These are phyloP conservation scores for Pythium utonaiense DNA, from an alignment of 352 stramenopile genomes.

Conservation along the genomic window DNA sequence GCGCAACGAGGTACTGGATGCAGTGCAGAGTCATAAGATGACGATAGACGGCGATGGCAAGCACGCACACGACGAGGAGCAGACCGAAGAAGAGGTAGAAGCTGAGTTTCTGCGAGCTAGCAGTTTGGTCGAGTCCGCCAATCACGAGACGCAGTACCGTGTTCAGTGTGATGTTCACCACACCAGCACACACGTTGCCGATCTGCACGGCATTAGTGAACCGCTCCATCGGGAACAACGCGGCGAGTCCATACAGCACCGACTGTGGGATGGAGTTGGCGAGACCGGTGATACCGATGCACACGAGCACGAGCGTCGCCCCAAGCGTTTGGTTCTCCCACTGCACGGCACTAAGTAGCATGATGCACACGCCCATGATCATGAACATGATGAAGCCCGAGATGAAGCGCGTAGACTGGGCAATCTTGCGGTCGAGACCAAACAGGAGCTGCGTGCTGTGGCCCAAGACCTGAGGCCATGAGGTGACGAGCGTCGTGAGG, in stretches of 20 bases:
- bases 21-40: slow-evolving; percentile 31
- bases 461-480: slow-evolving; percentile 57
- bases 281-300: slow-evolving; percentile 46
- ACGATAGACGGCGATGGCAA: slow-evolving; percentile 41
- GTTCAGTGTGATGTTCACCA: slow-evolving; percentile 53
- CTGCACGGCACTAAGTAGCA: slow-evolving; percentile 50
- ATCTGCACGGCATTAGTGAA: slow-evolving; percentile 70
- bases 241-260: slow-evolving; percentile 57
- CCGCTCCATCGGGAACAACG: slow-evolving; percentile 53
- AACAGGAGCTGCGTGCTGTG: slow-evolving; percentile 52
- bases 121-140: slow-evolving; percentile 38
- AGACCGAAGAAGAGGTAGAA: slow-evolving; percentile 69
- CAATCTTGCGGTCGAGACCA: slow-evolving; percentile 53
- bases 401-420: slow-evolving; percentile 37
- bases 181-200: slow-evolving; percentile 45
- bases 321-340: slow-evolving; percentile 50
- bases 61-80: slow-evolving; percentile 48
- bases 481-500: slow-evolving; percentile 54
- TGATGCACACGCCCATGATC: slow-evolving; percentile 52
- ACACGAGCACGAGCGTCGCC: slow-evolving; percentile 50
- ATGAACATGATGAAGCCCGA: slow-evolving; percentile 57
- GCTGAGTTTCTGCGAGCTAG: slow-evolving; percentile 26
- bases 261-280: slow-evolving; percentile 57
- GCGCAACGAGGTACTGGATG: slow-evolving; percentile 52
- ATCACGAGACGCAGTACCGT: slow-evolving; percentile 48